Conservation (phyloP, 2,329 filamentous ascomycete species). For the Exophiala sp. region DNA sequence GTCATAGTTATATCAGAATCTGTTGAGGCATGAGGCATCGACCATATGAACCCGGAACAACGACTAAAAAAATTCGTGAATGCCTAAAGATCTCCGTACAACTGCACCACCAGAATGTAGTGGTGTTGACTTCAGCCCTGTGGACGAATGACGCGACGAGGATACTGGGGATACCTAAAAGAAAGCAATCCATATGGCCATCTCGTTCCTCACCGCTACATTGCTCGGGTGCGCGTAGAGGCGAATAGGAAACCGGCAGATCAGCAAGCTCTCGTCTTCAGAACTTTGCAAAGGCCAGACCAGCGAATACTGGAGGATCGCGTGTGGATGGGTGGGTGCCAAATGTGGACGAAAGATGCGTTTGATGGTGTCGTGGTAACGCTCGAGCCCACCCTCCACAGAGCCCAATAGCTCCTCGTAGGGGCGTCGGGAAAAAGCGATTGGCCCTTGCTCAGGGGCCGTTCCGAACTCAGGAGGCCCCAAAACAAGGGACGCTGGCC, state of each 20-base stretch:
- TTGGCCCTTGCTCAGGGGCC: too few relatives aligned
- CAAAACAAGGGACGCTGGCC: too few relatives aligned
- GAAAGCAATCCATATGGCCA: slow-evolving; percentile 15
- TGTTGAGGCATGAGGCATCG: not conserved
- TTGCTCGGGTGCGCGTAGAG: not conserved
- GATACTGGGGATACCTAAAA: slow-evolving; percentile 6
- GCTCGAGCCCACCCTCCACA: too few relatives aligned
- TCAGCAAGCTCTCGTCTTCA: slow-evolving; percentile 7
- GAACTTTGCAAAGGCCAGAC: slow-evolving; percentile 4
- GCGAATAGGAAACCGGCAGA: slow-evolving; percentile 11
- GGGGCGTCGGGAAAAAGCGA: too few relatives aligned
- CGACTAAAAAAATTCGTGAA: slow-evolving; percentile 11
- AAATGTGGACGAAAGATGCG: not conserved
- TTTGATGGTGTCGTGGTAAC: too few relatives aligned
- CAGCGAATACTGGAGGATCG: slow-evolving; percentile 2
- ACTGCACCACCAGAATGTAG: slow-evolving; percentile 10
- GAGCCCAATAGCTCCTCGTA: too few relatives aligned
- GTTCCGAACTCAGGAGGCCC: too few relatives aligned
- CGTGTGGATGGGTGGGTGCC: not conserved
- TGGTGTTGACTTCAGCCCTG: slow-evolving; percentile 14
- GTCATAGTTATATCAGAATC: not conserved
- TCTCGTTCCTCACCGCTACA: slow-evolving; percentile 21
- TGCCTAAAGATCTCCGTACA: slow-evolving; percentile 8
- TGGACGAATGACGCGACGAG: slow-evolving; percentile 14
- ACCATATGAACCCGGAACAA: not conserved